Evolutionary conservation across 805 yeast genomes (phyloP), one percentile per base, ranked within the genome.

Genomic region (Starmerella davenportii): DNA sequence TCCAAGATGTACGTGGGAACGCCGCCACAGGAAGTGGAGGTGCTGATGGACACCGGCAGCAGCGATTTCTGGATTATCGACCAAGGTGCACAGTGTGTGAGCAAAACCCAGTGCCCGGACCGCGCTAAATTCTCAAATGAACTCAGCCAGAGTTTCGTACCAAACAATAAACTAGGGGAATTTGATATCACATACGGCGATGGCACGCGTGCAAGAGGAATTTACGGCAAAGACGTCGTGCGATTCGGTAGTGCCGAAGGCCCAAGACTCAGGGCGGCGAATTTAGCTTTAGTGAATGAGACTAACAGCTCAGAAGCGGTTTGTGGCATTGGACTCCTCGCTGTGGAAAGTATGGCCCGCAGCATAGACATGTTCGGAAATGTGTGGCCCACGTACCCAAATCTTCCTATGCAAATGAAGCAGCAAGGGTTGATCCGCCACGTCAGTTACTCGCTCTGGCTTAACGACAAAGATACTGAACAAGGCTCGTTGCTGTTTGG

Each of bases 1-100:
- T 51, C 61, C 4, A 47, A 51, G 21, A 41, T 62, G 19, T 32
- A 50, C 20, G 41, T 79, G 7, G 90, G 90, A 5, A 69, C 79
- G 0, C 68, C 74, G 2, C 51, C 58, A 1, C 77, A 76, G 47
- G 51, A 59, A 2, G 61, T 77, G 8, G 60, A 61, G 2, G 72
- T 76, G 3, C 57, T 73, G 35, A 55, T 79, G 16, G 92, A 79
- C 52, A 79, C 87, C 1, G 92, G 90, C 2, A 76, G 84, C 1
- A 66, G 78, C 1, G 90, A 79, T 52, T 53, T 76, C 37, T 77
- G 82, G 81, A 71, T 77, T 8, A 7, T 32, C 5, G 35, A 32
- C 23, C 13, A 19, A 15, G 14, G 15, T 11, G 17, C 15, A 20
- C 17, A 32, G 25, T 32, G 25, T 21, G 18, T n/a, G 15, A 21